Percentiles rank a stretch among this genome's conserved stretches.
These are phyloP conservation scores for Clavariopsis aquatica DNA, from an alignment of 495 filamentous ascomycete species.

Conservation along the genomic window DNA sequence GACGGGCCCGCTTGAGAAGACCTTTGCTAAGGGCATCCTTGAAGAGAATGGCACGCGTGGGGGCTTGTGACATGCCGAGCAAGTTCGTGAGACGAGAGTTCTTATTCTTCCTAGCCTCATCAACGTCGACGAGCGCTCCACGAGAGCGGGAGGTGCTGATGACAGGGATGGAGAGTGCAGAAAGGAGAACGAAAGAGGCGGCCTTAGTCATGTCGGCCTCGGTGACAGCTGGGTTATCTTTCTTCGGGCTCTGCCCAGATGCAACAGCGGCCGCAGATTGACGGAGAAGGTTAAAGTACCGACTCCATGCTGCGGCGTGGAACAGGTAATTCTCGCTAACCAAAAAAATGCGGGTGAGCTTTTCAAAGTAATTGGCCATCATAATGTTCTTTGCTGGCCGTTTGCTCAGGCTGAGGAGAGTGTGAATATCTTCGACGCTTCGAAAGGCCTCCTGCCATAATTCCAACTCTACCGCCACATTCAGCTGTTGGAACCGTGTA, in stretches of 20 bases:
- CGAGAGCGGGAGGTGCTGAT: slow-evolving; percentile 97
- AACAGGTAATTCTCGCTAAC: slow-evolving; percentile 99
- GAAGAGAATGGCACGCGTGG: slow-evolving; percentile 88
- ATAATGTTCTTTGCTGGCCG: slow-evolving; percentile 98
- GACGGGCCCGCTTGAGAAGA: slow-evolving; percentile 82
- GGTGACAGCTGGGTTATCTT: slow-evolving; percentile 87
- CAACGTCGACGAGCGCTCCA: slow-evolving; percentile 92
- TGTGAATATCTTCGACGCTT: slow-evolving; percentile 98
- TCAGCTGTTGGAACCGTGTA: slow-evolving; percentile 97
- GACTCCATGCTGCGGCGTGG: slow-evolving; percentile 94
- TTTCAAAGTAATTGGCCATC: slow-evolving; percentile 99
- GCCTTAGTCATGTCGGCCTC: slow-evolving; percentile 86
- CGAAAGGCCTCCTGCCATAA: slow-evolving; percentile 99
- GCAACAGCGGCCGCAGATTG: slow-evolving; percentile 84
- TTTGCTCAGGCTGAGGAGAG: slow-evolving; percentile 97
- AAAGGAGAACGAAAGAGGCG: slow-evolving; percentile 94
- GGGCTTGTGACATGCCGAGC: slow-evolving; percentile 85
- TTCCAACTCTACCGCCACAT: slow-evolving; percentile 96
- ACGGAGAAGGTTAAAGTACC: slow-evolving; percentile 94
- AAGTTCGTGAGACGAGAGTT: slow-evolving; percentile 95
- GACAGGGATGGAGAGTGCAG: slow-evolving; percentile 93
- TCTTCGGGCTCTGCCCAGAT: slow-evolving; percentile 79
- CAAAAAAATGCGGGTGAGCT: slow-evolving; percentile 95
- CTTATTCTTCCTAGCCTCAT: slow-evolving; percentile 98
- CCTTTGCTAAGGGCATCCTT: slow-evolving; percentile 94